phyloP scores from a whole-genome alignment of 1,284 basidiomycete species.

The Sanguinoderma infundibulare region DNA sequence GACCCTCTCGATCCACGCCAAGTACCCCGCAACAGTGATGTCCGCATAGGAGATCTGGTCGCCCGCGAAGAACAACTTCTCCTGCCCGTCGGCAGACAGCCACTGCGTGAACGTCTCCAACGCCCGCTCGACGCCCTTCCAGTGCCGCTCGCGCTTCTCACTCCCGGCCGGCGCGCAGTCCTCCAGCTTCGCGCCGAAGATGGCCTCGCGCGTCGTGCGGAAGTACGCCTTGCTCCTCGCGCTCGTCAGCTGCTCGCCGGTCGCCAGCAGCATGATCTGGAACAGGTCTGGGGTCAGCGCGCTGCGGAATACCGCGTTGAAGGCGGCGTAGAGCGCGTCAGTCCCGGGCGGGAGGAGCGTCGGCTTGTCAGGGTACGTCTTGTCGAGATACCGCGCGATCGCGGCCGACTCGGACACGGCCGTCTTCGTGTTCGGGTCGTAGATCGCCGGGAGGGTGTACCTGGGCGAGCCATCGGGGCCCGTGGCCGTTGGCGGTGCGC shows the following conservation, averaged over 20 bases:
- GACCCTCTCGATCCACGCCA: constrained; percentile 36
- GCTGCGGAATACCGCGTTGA: constrained; percentile 28
- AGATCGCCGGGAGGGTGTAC: constrained; percentile 41
- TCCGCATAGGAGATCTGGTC: constrained; percentile 42
- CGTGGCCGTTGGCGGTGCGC: constrained; percentile 30
- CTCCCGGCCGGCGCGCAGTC: constrained; percentile 36
- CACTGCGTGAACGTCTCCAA: constrained; percentile 36
- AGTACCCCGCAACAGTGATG: constrained; percentile 34
- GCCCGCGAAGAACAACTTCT: constrained; percentile 32
- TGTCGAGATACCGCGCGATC: constrained; percentile 41
- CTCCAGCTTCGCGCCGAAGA: constrained; percentile 40
- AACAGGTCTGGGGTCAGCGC: not conserved
- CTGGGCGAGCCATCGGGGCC: constrained; percentile 25
- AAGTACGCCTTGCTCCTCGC: constrained; percentile 43
- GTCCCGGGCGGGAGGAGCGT: constrained; percentile 34
- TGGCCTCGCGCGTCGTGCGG: constrained; percentile 38
- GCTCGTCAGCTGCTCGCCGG: constrained; percentile 27
- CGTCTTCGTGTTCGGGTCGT: constrained; percentile 29
- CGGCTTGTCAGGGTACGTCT: constrained; percentile 34
- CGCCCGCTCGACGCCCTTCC: constrained; percentile 37
- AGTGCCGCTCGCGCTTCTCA: constrained; percentile 30
- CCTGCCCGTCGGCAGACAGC: constrained; percentile 34
- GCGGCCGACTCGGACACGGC: constrained; percentile 35
- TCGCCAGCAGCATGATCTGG: constrained; percentile 27
- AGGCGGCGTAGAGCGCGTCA: constrained; percentile 26